These are phyloP conservation scores for Elsinoe arachidis DNA, from an alignment of 2,329 filamentous ascomycete species.

Conservation along the genomic window DNA sequence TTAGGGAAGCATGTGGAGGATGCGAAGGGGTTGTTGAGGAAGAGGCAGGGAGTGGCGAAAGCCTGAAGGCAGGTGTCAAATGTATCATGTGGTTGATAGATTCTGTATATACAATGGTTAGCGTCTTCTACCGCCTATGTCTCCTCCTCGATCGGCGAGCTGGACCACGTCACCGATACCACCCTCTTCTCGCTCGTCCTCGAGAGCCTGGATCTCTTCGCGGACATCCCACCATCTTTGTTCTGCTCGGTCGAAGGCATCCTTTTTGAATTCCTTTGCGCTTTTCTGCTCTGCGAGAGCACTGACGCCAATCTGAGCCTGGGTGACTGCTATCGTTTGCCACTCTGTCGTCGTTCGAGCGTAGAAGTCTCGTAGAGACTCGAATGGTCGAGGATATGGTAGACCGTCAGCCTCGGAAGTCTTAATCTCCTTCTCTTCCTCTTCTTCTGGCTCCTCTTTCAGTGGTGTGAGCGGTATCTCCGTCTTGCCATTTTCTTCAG, in stretches of 20 bases:
- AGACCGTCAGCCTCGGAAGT: conserved; percentile 62
- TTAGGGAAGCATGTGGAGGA: conserved; percentile 26
- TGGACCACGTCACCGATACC: conserved; percentile 85
- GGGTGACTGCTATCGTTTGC: conserved; percentile 61
- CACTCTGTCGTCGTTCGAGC: conserved; percentile 76
- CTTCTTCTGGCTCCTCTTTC: conserved; percentile 42
- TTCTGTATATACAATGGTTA: background rate
- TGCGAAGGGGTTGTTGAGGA: conserved; percentile 19
- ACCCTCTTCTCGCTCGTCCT: conserved; percentile 92
- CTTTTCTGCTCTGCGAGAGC: conserved; percentile 60
- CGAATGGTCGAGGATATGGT: conserved; percentile 74
- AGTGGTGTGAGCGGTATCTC: conserved; percentile 40
- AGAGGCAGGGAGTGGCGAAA: background rate
- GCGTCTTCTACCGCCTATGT: background rate
- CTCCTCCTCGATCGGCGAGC: conserved; percentile 2
- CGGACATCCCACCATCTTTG: conserved; percentile 98
- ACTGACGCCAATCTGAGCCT: conserved; percentile 1
- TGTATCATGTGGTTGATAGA: too few species aligned
- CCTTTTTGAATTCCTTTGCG: conserved; percentile 86
- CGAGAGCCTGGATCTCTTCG: conserved; percentile 82
- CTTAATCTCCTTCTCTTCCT: conserved; percentile 17
- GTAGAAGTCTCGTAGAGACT: conserved; percentile 87
- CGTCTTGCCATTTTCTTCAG: conserved; percentile 35
- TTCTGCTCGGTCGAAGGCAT: conserved; percentile 83
- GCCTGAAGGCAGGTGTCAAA: background rate